Percentiles rank a stretch among this genome's conserved stretches.
These are phyloP conservation scores for Cardamine resedifolia DNA, from an alignment of 345 rosid species.

Conservation along the genomic window DNA sequence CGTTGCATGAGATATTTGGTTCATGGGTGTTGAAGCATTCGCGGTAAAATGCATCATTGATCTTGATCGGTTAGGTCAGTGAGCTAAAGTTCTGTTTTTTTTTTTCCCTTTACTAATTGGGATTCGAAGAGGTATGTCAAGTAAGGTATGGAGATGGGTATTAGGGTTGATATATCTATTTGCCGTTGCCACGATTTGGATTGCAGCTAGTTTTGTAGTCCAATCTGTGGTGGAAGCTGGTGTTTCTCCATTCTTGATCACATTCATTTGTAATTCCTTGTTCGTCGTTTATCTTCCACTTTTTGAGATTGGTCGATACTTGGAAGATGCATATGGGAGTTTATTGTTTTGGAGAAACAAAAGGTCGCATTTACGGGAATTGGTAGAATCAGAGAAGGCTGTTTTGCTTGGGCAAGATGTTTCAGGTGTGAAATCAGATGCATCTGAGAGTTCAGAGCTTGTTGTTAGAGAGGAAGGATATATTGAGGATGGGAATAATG, in stretches of 20 bases:
- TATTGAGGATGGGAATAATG: slow-evolving; percentile 36
- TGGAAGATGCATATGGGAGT: slow-evolving; percentile 73
- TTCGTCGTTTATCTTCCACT: slow-evolving; percentile 80
- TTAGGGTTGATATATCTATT: slow-evolving; percentile 73
- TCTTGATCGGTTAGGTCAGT: slow-evolving; percentile 9
- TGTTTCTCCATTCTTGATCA: slow-evolving; percentile 86
- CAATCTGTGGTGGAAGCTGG: slow-evolving; percentile 89
- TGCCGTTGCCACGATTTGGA: slow-evolving; percentile 89
- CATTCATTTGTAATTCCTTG: slow-evolving; percentile 92
- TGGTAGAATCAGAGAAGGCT: slow-evolving; percentile 65
- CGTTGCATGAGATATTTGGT: background rate
- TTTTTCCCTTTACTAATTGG: slow-evolving; percentile 12
- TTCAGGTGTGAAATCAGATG: slow-evolving; percentile 35
- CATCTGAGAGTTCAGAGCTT: slow-evolving; percentile 34
- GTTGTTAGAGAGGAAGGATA: slow-evolving; percentile 44
- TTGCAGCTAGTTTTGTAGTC: slow-evolving; percentile 92
- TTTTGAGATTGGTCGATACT: slow-evolving; percentile 62
- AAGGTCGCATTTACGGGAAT: slow-evolving; percentile 42
- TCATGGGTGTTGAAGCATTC: slow-evolving; percentile 17
- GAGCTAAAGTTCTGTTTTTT: slow-evolving; percentile 23
- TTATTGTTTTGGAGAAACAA: slow-evolving; percentile 63
- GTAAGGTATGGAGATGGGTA: slow-evolving; percentile 71
- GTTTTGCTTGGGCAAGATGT: slow-evolving; percentile 60
- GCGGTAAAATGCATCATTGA: background rate
- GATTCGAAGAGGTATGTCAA: slow-evolving; percentile 45